phyloP scores from a whole-genome alignment of 805 yeast species.

The Myxozyma nipponensis region DNA sequence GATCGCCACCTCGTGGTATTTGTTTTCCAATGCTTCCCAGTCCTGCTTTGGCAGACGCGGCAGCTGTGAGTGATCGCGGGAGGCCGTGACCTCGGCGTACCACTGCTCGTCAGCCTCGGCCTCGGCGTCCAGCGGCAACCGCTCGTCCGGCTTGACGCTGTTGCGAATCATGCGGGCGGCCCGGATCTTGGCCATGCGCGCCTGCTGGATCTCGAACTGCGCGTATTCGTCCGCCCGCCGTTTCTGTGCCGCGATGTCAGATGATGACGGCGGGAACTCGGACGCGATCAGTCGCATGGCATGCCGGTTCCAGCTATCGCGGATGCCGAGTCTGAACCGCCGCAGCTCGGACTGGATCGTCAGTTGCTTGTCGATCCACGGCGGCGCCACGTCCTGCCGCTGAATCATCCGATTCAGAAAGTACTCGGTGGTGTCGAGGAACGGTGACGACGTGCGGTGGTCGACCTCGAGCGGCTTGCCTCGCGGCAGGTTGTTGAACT shows the following conservation, averaged over 20 bases:
- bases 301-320: constrained; percentile 27
- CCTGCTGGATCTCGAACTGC: constrained; percentile 7
- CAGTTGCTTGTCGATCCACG: constrained; percentile 82
- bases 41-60: constrained; percentile 13
- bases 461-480: constrained; percentile 55
- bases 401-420: constrained; percentile 73
- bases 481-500: constrained; percentile 57
- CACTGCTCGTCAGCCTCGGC: constrained; percentile 1
- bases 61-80: background rate
- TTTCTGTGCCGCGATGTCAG: constrained; percentile 32
- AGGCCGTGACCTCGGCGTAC: constrained; percentile 1
- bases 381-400: constrained; percentile 76
- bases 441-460: constrained; percentile 47
- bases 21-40: constrained; percentile 22
- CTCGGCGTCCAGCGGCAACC: background rate
- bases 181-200: background rate
- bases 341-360: constrained; percentile 49
- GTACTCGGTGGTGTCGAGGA: constrained; percentile 65
- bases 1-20: constrained; percentile 23
- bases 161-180: background rate
- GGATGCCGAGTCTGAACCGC: constrained; percentile 44
- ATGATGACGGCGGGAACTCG: constrained; percentile 40
- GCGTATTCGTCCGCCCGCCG: constrained; percentile 11
- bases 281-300: constrained; percentile 23
- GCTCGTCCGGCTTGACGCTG: background rate